Evolutionary conservation across 139 green algal genomes (phyloP), one percentile per base, ranked within the genome.

Genomic region (Desmodesmus armatus): DNA sequence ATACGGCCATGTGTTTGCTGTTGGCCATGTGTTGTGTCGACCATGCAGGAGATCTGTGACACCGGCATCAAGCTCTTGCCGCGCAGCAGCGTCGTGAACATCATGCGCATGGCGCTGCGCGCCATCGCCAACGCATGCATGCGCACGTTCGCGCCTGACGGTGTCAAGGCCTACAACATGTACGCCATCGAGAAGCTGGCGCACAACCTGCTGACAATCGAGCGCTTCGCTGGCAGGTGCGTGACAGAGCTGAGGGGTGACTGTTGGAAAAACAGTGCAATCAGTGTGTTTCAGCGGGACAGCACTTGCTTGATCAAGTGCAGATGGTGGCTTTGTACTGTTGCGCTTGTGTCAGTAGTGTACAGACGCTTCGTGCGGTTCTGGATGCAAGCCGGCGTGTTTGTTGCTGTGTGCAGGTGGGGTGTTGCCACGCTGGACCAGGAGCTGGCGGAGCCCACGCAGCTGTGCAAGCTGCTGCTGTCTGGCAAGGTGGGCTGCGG

Each of bases 131-230:
- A 87, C 9, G 89, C 85, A 1, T 47, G 90, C 83, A 90, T 95
- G 89, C 55, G 65, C 33, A 75, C 92, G 43, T 83, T 96, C 51
- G 82, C 58, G 71, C 58, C 71, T 19, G 82, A 87, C 3, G 82
- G 72, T 3, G 71, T 82, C 17, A 89, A 88, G 13, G 90, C 74
- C 27, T 94, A 88, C 88, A 96, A 96, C 90, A 88, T 95, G 80
- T 94, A 92, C 83, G 92, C 89, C 2, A 58, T 95, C 27, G 84
- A 94, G 87, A 85, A 86, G 7, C 89, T 96, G 72, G 74, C 87
- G 15, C 55, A 37, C 2, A 92, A 96, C 73, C 9, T 96, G 13
- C 81, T 72, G 0, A 85, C 83, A 15, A 69, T 95, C 29, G 78
- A 93, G 85, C 47, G 72, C 29, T 88, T 87, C 29, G 66, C 87